Base-by-base conservation (phyloP, 805 yeast species). In the Jamesozyma spencerorum region DNA sequence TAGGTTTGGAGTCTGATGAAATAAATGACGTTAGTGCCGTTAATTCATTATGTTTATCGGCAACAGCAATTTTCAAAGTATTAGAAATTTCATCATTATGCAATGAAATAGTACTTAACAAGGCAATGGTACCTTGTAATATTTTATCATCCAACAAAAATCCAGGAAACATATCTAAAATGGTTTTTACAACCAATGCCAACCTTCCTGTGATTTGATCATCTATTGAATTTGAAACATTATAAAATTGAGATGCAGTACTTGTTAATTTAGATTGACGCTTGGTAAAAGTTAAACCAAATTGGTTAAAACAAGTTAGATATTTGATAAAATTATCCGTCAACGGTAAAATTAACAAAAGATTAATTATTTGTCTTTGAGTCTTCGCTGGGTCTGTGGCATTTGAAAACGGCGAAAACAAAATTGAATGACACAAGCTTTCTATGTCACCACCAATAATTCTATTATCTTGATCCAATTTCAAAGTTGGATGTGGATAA, bases 391-490 rank as follows among this genome's bases (percentile, higher is more conserved):
- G 28, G 14, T 36, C 37, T 8, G 24, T 17, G 10, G 32, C 33
- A 5, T 27, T 33, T 12, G 40, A 26, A 11, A 20, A 18, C 5
- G 42, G 27, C 14, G 33, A 40, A 57, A 79, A 79, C 13, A 86
- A 57, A 19, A 85, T 65, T 3, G 83, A 73, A 61, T 88, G 97
- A 41, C 88, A 75, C 29, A 87, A 68, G 35, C 87, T 74, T 57
- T 87, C 96, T 10, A 75, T 53, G 0, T 85, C 57, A 15, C 85
- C 85, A 18, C 73, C 68, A 6, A 69, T 47, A 17, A 72, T 63
- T 15, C 72, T 71, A 17, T 73, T 70, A 3, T 63, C 55, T 14
- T 59, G 55, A 51, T 80, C 85, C 42, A 75, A 45, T 27, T 62
- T 66, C 22, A 80, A 54, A 35, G 73, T 77, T 5, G 86, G 86